A percentile compares a stretch with the other conserved stretches of the same genome.
These are phyloP conservation scores for Salix arbutifolia DNA, from an alignment of 345 rosid genomes.

Conservation along the genomic window DNA sequence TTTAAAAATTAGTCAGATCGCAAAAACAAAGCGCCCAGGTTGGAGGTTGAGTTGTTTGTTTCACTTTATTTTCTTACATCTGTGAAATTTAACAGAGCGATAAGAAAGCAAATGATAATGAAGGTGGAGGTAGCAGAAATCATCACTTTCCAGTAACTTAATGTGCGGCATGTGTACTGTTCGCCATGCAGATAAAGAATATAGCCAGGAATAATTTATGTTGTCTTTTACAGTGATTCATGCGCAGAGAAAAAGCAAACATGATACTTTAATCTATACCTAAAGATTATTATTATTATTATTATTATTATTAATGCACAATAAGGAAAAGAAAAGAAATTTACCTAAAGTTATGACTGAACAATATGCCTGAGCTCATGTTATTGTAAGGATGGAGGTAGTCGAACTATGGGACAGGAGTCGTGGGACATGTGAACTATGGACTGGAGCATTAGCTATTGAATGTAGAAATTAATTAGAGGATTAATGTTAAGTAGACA, in stretches of 20 bases:
- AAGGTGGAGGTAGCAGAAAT: slow-evolving; percentile 4
- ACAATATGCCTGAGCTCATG: not conserved
- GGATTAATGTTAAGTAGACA: not conserved
- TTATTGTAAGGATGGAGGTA: not conserved
- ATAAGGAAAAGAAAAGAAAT: no score
- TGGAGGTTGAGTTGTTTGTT: not conserved
- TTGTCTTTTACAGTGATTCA: slow-evolving; percentile 20
- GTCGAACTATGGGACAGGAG: not conserved
- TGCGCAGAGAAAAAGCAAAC: not conserved
- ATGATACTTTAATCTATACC: not conserved
- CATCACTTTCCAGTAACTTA: slow-evolving; percentile 8
- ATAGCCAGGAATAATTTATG: not conserved
- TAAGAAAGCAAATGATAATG: not conserved
- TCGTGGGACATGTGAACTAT: not conserved
- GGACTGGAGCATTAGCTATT: not conserved
- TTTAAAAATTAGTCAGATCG: not conserved
- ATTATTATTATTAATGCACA: no score
- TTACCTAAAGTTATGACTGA: no score
- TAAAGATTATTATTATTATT: not conserved
- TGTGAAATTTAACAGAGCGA: not conserved
- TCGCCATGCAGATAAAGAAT: slow-evolving; percentile 5
- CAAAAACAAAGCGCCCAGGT: not conserved
- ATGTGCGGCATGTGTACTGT: slow-evolving; percentile 1
- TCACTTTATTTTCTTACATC: not conserved
- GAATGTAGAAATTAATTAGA: not conserved